Evolutionary conservation across 208 protist genomes (phyloP).

Genomic region (Wallacemonas sp.): DNA sequence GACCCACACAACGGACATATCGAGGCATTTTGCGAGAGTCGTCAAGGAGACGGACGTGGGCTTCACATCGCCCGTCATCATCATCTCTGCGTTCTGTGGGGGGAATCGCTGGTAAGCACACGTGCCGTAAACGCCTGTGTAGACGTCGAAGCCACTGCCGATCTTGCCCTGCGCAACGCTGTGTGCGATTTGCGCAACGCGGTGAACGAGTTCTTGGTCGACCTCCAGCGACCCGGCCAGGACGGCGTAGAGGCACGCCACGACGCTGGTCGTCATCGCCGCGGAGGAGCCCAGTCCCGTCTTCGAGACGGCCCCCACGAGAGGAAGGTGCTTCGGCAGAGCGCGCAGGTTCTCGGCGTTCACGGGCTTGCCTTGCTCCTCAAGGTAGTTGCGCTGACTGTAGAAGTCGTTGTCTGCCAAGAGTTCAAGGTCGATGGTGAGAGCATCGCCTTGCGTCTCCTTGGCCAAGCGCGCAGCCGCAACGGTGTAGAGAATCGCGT

Average conservation of each 20-base stretch:
- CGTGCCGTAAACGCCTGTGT: conserved; percentile 92
- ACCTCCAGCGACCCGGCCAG: conserved; percentile 19
- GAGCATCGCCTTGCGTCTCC: conserved; percentile 4
- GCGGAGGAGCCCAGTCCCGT: conserved; percentile 95
- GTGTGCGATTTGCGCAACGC: conserved; percentile 92
- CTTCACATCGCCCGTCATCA: conserved; percentile 39
- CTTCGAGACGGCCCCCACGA: conserved; percentile 89
- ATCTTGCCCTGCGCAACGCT: conserved; percentile 96
- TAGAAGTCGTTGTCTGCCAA: conserved; percentile 93
- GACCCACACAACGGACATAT: conserved; percentile 65
- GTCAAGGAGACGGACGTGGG: conserved; percentile 38
- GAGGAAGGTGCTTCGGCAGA: conserved; percentile 58
- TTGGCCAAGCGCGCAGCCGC: conserved; percentile 27
- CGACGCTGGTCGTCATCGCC: conserved; percentile 91
- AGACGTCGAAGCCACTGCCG: conserved; percentile 97
- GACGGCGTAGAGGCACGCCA: conserved; percentile 77
- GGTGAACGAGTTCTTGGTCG: conserved; percentile 78
- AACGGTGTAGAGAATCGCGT: conserved; percentile 69
- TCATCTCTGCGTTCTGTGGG: conserved; percentile 43
- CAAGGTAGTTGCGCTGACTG: conserved; percentile 86
- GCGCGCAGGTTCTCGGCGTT: conserved; percentile 52
- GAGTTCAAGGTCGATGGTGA: conserved; percentile 43
- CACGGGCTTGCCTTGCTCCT: conserved; percentile 43
- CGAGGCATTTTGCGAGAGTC: conserved; percentile 42
- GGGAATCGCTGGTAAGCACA: conserved; percentile 92